Conservation (phyloP, 495 filamentous ascomycete species). For the Penicillium roqueforti region DNA sequence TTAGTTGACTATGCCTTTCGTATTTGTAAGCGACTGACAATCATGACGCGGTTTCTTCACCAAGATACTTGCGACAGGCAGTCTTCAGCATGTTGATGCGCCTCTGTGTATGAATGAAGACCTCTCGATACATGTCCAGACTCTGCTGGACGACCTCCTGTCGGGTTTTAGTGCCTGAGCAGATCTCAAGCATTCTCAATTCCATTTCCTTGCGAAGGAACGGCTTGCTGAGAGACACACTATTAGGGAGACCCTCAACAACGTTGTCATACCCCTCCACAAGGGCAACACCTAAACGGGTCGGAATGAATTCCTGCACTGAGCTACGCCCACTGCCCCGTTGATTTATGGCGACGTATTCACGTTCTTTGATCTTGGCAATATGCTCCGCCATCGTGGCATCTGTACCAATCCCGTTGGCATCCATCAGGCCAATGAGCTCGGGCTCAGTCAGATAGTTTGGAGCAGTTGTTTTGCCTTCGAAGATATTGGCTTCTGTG, state of each 20-base stretch:
- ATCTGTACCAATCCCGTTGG: conserved; percentile 96
- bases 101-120: conserved; percentile 72
- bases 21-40: not conserved
- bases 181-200: conserved; percentile 88
- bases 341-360: conserved; percentile 70
- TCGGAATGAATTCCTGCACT: conserved; percentile 85
- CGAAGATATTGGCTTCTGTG: conserved; percentile 80
- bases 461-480: conserved; percentile 81
- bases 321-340: conserved; percentile 52
- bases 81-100: conserved; percentile 71
- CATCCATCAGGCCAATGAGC: conserved; percentile 97
- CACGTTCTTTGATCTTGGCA: conserved; percentile 82
- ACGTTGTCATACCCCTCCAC: conserved; percentile 92
- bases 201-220: conserved; percentile 98
- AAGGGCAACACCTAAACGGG: conserved; percentile 80
- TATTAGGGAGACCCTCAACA: conserved; percentile 57
- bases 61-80: conserved; percentile 48
- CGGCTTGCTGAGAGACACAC: conserved; percentile 90
- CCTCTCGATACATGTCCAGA: conserved; percentile 76
- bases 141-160: conserved; percentile 73
- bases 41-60: conserved; percentile 28
- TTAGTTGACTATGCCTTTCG: not conserved
- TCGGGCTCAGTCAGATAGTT: conserved; percentile 92
- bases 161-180: conserved; percentile 74
- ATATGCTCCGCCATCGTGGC: conserved; percentile 99